A percentile compares a stretch with the other conserved stretches of the same genome.
Evolutionary conservation across 495 filamentous ascomycete species (phyloP).

Genomic region (Trichoderma virens): DNA sequence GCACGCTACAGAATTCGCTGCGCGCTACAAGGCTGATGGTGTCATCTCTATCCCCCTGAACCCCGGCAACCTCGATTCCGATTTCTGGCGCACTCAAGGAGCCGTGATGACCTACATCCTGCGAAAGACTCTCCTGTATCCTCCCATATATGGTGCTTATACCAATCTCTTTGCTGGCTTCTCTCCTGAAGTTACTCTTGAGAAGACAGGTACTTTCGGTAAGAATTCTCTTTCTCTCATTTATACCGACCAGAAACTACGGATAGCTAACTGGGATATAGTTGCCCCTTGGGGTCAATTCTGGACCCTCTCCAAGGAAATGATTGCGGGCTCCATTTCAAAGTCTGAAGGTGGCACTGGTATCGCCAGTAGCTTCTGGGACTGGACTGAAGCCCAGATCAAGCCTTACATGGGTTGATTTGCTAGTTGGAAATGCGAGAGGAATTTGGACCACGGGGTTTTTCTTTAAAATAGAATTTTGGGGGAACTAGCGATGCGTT

Average conservation of each 20-base stretch:
- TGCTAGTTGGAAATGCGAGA: too few species aligned
- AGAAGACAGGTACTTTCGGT: constrained; percentile 13
- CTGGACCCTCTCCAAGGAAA: background rate
- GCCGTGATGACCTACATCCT: constrained; percentile 17
- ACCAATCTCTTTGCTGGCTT: constrained; percentile 35
- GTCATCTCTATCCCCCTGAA: constrained; percentile 29
- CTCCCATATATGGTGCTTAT: constrained; percentile 31
- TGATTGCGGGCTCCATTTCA: background rate
- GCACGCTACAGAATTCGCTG: constrained; percentile 31
- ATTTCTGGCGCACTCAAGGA: constrained; percentile 18
- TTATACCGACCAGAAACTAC: background rate
- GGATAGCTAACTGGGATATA: background rate
- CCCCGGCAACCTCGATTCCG: constrained; percentile 36
- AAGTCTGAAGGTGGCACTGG: constrained; percentile 20
- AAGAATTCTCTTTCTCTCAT: background rate
- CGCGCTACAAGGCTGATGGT: constrained; percentile 22
- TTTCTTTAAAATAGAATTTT: too few species aligned
- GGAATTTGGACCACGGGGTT: too few species aligned
- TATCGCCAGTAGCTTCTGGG: constrained; percentile 25
- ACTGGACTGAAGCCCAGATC: constrained; percentile 31
- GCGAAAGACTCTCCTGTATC: constrained; percentile 14
- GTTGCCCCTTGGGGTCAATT: background rate
- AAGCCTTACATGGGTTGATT: constrained; percentile 7
- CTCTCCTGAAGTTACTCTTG: constrained; percentile 27
- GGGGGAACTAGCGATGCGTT: too few species aligned